phyloP scores from a whole-genome alignment of 2,329 filamentous ascomycete genomes.

The Epichloe sylvatica region DNA sequence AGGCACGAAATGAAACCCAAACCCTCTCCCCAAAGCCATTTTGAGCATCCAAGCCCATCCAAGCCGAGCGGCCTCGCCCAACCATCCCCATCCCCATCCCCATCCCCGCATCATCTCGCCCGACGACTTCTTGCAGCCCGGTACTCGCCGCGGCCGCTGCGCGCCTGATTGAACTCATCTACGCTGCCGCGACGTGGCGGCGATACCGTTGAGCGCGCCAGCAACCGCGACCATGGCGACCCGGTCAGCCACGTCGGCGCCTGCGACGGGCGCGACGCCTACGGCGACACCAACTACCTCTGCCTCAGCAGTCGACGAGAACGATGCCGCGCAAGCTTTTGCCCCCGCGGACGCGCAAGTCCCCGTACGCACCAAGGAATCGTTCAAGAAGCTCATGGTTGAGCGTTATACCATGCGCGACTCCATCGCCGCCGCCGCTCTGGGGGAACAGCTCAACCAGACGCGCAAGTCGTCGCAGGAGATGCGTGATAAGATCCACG shows the following conservation, averaged over 20 bases:
- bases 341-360: constrained; percentile 13
- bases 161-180: constrained; percentile 2
- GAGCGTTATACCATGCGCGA: constrained; percentile 42
- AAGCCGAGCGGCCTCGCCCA: constrained; percentile 6
- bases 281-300: constrained; percentile 17
- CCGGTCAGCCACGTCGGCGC: constrained; percentile 24
- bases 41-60: constrained; percentile 1
- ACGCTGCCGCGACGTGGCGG: constrained; percentile 22
- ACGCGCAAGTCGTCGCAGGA: constrained; percentile 44
- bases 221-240: constrained; percentile 28
- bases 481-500: constrained; percentile 53
- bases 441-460: constrained; percentile 36
- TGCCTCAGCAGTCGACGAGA: constrained; percentile 14
- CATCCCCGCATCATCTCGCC: constrained; percentile 7
- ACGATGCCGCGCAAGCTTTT: constrained; percentile 11
- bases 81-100: background rate
- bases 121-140: constrained; percentile 7
- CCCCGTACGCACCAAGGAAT: constrained; percentile 40
- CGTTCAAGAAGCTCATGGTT: constrained; percentile 38
- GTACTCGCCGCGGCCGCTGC: constrained; percentile 5
- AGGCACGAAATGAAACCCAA: constrained; percentile 12
- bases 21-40: constrained; percentile 10
- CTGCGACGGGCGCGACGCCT: constrained; percentile 20
- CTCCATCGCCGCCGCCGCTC: constrained; percentile 37
- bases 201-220: constrained; percentile 21